A percentile compares a stretch with the other conserved stretches of the same genome.
These are phyloP conservation scores for Catharanthus roseus DNA, from an alignment of 257 asterid species.

Conservation along the genomic window DNA sequence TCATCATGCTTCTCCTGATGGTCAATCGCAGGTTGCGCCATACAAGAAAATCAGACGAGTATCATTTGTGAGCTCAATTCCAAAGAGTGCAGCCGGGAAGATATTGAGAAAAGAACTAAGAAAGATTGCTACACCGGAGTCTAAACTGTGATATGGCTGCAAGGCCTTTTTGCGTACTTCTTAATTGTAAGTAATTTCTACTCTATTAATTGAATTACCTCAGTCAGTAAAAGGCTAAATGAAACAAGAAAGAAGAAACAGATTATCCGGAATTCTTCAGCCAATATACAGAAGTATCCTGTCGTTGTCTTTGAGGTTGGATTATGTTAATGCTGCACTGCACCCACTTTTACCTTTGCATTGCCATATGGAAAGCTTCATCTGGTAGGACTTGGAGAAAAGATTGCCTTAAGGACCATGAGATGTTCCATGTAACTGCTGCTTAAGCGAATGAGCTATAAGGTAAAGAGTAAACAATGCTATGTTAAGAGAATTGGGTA, in stretches of 20 bases:
- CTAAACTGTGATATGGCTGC: conserved; percentile 25
- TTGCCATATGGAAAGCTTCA: no score
- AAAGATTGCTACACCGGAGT: conserved; percentile 25
- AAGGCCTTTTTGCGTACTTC: not conserved
- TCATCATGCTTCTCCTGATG: not conserved
- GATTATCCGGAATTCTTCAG: no score
- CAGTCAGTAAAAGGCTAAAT: no score
- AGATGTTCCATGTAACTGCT: no score
- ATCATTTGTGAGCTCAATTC: conserved; percentile 38
- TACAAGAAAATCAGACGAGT: conserved; percentile 52
- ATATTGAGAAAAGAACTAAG: conserved; percentile 42
- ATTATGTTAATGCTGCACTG: not conserved
- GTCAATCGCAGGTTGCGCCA: conserved; percentile 42
- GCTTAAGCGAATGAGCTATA: no score
- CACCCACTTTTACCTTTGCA: not conserved
- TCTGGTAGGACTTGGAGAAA: no score
- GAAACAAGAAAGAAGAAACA: no score
- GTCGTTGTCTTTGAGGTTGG: not conserved
- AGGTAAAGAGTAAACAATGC: no score
- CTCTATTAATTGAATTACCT: not conserved
- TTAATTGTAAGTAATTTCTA: not conserved
- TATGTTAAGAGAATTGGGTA: no score
- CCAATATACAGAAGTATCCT: not conserved
- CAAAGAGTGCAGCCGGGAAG: conserved; percentile 48
- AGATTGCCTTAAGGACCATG: no score